Conservation (phyloP, 139 green algal species). For the Zygnema cylindricum region DNA sequence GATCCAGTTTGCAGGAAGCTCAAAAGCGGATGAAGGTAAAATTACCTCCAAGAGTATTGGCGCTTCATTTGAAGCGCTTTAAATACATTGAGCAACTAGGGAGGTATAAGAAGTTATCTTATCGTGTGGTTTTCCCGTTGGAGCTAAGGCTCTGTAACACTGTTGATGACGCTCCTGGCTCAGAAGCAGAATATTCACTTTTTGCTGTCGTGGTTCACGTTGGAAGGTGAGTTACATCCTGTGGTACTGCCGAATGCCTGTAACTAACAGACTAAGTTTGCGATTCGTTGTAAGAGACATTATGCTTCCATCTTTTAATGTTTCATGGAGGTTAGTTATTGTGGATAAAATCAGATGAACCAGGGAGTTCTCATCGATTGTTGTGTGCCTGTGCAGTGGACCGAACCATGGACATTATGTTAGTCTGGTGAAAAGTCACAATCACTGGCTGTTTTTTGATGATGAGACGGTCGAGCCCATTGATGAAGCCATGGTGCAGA, state of each 20-base stretch:
- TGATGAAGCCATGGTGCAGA: conserved; percentile 78
- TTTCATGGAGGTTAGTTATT: too few species aligned
- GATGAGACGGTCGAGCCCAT: conserved; percentile 76
- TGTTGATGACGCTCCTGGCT: conserved; percentile 67
- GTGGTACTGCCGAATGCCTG: too few species aligned
- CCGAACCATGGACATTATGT: conserved; percentile 98
- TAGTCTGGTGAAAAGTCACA: conserved; percentile 84
- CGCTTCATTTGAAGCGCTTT: conserved; percentile 96
- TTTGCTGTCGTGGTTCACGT: conserved; percentile 96
- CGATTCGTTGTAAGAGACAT: too few species aligned
- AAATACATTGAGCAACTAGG: conserved; percentile 86
- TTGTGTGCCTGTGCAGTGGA: conserved; percentile 66
- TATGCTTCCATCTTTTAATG: too few species aligned
- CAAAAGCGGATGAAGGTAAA: conserved; percentile 91
- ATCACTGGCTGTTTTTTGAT: conserved; percentile 63
- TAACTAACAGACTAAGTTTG: too few species aligned
- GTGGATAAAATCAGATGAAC: too few species aligned
- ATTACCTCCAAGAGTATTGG: conserved; percentile 80
- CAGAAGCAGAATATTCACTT: conserved; percentile 78
- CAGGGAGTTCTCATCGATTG: too few species aligned
- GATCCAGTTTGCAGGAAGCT: conserved; percentile 72
- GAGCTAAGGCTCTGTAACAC: conserved; percentile 93
- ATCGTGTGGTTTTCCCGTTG: conserved; percentile 96
- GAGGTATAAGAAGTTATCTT: conserved; percentile 87
- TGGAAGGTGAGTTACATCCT: conserved; percentile 67